Evolutionary conservation across 2,329 filamentous ascomycete genomes (phyloP), one percentile per base, ranked within the genome.

Genomic region (Nannizzia gypsea): DNA sequence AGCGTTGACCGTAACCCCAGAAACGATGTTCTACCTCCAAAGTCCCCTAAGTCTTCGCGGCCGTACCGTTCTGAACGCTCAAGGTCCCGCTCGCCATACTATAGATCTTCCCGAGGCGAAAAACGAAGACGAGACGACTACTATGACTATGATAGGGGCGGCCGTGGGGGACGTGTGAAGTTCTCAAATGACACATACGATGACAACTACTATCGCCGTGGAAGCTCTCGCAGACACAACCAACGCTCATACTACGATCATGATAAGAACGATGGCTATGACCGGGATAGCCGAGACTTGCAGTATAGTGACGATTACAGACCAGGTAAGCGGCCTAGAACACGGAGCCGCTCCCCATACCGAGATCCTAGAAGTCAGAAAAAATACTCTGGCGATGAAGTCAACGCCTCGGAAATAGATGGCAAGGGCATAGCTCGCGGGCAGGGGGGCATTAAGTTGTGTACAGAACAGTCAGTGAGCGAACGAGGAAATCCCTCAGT

Each of bases 1-100:
- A 85, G 82, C 83, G 86, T 95, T 95, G 88, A 95, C 89, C 88
- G 87, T 83, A 84, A 81, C 81, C 83, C 87, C 88, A 95, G 90
- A 91, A 81, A 76, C 77, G 83, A 81, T 79, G 68, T 68, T 68
- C 69, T 74, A 64, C 70, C 70, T 60, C 65, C 76, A 73, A 82
- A 79, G 80, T 73, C 72, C 66, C 68, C 72, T 62, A 71, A 76
- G 67, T 81, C 82, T 70, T 77, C 74, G 66, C 76, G 74, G 70
- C 83, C 83, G 64, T 82, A 82, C 83, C 74, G 80, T 81, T 69
- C 82, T 84, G 71, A 70, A 81, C 72, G 82, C 82, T 73, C 80
- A 61, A 71, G 68, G 63, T 76, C 73, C 62, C 70, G 74, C 66
- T 76, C 75, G 60, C 71, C 74, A 42, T 73, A 74, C 66, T 70